Conservation (phyloP, 108 stramenopile species). For the Pseudonitzschia multiseries region DNA sequence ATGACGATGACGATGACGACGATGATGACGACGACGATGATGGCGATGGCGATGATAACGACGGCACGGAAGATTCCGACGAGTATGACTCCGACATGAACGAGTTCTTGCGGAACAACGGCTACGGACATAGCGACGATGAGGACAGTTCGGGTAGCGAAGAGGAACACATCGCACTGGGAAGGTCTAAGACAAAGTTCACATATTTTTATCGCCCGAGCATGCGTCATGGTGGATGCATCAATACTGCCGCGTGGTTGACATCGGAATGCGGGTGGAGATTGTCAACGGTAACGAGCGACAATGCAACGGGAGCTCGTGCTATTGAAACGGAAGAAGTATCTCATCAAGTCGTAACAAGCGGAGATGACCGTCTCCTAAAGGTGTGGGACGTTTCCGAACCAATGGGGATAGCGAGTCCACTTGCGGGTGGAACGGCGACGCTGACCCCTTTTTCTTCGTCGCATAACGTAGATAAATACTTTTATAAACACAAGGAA, state of each 20-base stretch:
- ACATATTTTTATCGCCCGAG: not conserved
- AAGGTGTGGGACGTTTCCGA: slow-evolving; percentile 81
- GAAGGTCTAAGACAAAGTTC: not conserved
- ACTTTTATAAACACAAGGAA: slow-evolving; percentile 14
- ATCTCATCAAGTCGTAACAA: slow-evolving; percentile 75
- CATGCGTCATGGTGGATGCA: slow-evolving; percentile 80
- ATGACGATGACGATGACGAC: not conserved
- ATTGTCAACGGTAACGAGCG: slow-evolving; percentile 39
- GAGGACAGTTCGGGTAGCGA: slow-evolving; percentile 21
- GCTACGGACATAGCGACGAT: slow-evolving; percentile 14
- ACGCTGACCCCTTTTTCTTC: slow-evolving; percentile 67
- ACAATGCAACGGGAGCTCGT: slow-evolving; percentile 6
- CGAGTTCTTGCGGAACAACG: not conserved
- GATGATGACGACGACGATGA: slow-evolving; percentile 32
- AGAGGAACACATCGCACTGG: not conserved
- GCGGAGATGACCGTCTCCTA: slow-evolving; percentile 69
- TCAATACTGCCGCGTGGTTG: slow-evolving; percentile 86
- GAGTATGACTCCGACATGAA: not conserved
- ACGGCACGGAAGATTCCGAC: slow-evolving; percentile 17
- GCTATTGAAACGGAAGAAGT: slow-evolving; percentile 38
- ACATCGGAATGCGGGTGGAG: slow-evolving; percentile 59
- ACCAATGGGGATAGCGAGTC: slow-evolving; percentile 71
- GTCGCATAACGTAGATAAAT: not conserved
- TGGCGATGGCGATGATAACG: slow-evolving; percentile 8
- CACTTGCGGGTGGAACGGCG: slow-evolving; percentile 50